Evolutionary conservation across 805 yeast species (phyloP).

Genomic region (Schizosaccharomyces japonicus): DNA sequence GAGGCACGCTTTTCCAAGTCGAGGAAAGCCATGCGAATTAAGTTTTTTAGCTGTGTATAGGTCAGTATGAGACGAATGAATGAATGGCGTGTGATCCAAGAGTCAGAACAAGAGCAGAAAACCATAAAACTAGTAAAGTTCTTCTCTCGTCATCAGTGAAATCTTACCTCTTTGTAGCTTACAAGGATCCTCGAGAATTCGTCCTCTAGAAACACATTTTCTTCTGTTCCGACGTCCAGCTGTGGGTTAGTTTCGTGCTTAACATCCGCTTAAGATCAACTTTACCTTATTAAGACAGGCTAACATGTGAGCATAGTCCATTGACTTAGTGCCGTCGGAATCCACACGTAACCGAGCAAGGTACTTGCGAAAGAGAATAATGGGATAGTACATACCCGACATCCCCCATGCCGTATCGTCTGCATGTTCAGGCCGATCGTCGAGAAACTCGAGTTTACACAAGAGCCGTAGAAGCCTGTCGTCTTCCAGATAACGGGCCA

Average conservation of each 20-base stretch:
- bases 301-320: slow-evolving; percentile 65
- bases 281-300: slow-evolving; percentile 42
- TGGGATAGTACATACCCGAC: slow-evolving; percentile 49
- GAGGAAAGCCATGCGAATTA: neutral
- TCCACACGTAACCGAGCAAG: slow-evolving; percentile 58
- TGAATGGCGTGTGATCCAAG: neutral
- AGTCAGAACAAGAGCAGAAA: neutral
- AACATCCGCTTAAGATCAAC: neutral
- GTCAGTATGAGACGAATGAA: neutral
- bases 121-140: neutral
- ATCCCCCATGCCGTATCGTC: slow-evolving; percentile 41
- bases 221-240: slow-evolving; percentile 10
- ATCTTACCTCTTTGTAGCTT: slow-evolving; percentile 2
- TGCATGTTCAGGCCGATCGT: slow-evolving; percentile 50
- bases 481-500: neutral
- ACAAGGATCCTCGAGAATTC: neutral
- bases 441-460: slow-evolving; percentile 54
- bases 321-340: slow-evolving; percentile 47
- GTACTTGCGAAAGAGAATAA: slow-evolving; percentile 48
- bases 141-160: neutral
- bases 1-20: neutral
- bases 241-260: neutral
- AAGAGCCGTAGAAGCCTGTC: slow-evolving; percentile 26
- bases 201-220: neutral
- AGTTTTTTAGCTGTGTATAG: neutral